Evolutionary conservation across 176 grass and related monocot genomes (phyloP).

Genomic region (Secale cereale): DNA sequence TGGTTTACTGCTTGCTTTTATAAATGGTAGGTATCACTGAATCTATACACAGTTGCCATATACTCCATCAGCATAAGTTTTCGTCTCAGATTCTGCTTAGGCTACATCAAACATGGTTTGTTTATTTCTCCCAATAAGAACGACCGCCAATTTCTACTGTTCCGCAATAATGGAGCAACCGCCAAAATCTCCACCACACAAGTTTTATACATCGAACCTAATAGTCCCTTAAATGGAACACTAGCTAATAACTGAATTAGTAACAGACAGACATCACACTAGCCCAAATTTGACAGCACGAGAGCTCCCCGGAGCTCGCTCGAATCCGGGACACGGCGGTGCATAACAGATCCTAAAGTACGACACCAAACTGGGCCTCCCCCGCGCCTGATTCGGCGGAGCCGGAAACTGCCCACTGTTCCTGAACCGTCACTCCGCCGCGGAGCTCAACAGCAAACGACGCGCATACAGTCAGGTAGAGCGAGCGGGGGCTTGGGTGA

Average conservation of each 20-base stretch:
- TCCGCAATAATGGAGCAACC: not conserved
- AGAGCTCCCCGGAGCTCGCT: not conserved
- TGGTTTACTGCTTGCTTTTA: not conserved
- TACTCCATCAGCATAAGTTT: not conserved
- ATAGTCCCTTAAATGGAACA: not conserved
- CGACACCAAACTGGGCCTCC: not conserved
- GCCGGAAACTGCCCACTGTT: not conserved
- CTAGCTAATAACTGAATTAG: not conserved
- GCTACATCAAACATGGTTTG: not conserved
- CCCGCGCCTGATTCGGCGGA: not conserved
- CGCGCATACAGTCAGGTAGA: not conserved
- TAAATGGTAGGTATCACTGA: not conserved
- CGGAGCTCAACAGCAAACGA: not conserved
- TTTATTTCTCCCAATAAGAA: not conserved
- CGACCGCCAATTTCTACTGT: not conserved
- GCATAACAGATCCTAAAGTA: not conserved
- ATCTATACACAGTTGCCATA: not conserved
- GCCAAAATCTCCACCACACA: not conserved
- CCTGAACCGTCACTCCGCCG: not conserved
- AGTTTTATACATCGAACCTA: not conserved
- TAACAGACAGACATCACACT: not conserved
- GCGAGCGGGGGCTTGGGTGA: not conserved
- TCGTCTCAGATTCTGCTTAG: not conserved
- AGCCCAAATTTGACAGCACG: not conserved
- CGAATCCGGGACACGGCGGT: not conserved